These are phyloP conservation scores for Eucalyptus globulus DNA, from an alignment of 345 rosid species.

Conservation along the genomic window DNA sequence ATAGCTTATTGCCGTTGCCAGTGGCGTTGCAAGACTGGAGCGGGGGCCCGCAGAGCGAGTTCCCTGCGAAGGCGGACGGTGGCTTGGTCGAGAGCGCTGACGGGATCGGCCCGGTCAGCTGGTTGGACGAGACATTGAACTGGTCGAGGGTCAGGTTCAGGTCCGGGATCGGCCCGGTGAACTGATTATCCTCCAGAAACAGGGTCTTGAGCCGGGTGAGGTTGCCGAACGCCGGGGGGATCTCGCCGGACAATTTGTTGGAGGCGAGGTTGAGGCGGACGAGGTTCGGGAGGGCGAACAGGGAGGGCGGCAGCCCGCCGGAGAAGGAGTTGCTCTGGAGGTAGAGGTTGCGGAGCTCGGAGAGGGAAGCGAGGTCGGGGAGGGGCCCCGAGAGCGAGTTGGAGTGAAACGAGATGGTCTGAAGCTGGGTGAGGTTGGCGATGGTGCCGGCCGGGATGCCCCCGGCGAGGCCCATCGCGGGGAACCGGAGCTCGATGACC, in stretches of 20 bases:
- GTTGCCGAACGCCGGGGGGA: constrained; percentile 10
- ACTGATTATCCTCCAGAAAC: constrained; percentile 15
- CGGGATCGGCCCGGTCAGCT: constrained; percentile 21
- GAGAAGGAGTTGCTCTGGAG: constrained; percentile 66
- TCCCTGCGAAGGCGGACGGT: constrained; percentile 10
- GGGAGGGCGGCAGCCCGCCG: constrained; percentile 49
- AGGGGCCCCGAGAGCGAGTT: constrained; percentile 60
- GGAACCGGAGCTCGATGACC: constrained; percentile 53
- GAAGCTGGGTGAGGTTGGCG: constrained; percentile 59
- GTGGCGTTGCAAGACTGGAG: constrained; percentile 12
- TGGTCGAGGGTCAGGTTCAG: constrained; percentile 9
- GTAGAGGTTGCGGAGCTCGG: constrained; percentile 52
- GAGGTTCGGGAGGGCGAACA: constrained; percentile 17
- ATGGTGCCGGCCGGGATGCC: constrained; percentile 50
- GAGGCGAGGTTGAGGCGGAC: constrained; percentile 12
- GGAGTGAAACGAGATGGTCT: constrained; percentile 51
- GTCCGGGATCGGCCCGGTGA: constrained; percentile 23
- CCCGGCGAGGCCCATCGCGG: constrained; percentile 67
- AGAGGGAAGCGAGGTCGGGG: constrained; percentile 55
- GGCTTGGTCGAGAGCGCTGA: constrained; percentile 1
- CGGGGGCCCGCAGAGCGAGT: constrained; percentile 27
- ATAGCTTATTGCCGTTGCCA: neutral
- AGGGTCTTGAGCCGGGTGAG: constrained; percentile 20
- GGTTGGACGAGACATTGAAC: constrained; percentile 32
- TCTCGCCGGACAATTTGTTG: constrained; percentile 20